These are phyloP conservation scores for Kuraishia floccosa DNA, from an alignment of 805 yeast genomes.

Conservation along the genomic window DNA sequence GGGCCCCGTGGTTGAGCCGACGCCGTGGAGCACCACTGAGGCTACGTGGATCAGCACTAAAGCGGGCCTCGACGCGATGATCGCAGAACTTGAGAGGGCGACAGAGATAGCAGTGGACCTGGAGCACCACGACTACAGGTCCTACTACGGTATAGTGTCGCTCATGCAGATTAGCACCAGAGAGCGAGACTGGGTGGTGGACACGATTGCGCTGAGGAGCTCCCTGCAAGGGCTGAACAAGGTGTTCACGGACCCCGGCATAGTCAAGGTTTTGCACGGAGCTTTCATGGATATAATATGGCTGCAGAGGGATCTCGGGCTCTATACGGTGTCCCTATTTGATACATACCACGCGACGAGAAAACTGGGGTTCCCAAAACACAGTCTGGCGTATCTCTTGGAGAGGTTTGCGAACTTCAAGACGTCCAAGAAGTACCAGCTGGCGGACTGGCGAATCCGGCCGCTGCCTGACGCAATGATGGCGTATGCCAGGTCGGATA, in stretches of 20 bases:
- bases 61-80: conserved; percentile 40
- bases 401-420: conserved; percentile 73
- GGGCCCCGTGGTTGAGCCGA: conserved; percentile 27
- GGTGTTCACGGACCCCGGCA: conserved; percentile 70
- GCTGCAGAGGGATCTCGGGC: conserved; percentile 92
- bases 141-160: conserved; percentile 85
- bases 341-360: conserved; percentile 90
- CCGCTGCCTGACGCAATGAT: conserved; percentile 71
- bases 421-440: conserved; percentile 88
- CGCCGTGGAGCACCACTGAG: conserved; percentile 54
- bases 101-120: conserved; percentile 83
- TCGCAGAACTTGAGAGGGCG: conserved; percentile 34
- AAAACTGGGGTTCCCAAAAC: conserved; percentile 67
- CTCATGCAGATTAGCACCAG: conserved; percentile 86
- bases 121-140: conserved; percentile 89
- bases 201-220: conserved; percentile 64
- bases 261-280: conserved; percentile 89
- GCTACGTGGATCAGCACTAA: conserved; percentile 66
- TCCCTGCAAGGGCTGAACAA: conserved; percentile 56
- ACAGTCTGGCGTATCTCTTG: conserved; percentile 74
- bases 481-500: conserved; percentile 88
- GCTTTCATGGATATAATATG: conserved; percentile 95
- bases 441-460: conserved; percentile 93
- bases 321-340: conserved; percentile 79
- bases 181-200: conserved; percentile 77